Evolutionary conservation across 305 asterid species (phyloP), one percentile per base, ranked within the genome.

Genomic region (Fraxinus greggii): DNA sequence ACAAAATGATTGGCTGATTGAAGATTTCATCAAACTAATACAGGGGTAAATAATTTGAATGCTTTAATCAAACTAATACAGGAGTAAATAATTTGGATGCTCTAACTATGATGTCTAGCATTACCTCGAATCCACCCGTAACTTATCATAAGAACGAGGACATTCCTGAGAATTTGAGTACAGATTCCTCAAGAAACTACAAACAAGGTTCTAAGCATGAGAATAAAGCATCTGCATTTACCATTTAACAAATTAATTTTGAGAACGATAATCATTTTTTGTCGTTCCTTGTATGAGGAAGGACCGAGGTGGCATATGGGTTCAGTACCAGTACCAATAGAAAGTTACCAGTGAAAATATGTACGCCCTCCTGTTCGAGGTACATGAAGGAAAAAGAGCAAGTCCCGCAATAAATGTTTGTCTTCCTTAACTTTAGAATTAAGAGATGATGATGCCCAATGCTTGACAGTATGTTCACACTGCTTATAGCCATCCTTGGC

Each of bases 301-400:
- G 80, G 78, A 54, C 82, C 35, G 29, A 17, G 31, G n/a, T 61
- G 33, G 42, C 63, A 24, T 33, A 45, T 81, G 17, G 38, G 78
- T 77, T 67, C 78, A 79, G 63, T 69, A 61, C 74, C 19, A 10
- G 72, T 77, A 32, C 38, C 42, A 28, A 36, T 38, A 31, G 67
- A 74, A 28, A 56, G 31, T 85, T 92, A 94, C 99, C 99, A 96
- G 83, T 94, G 93, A 79, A 90, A 93, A 86, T 96, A 96, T 33
- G 99, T 93, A 7, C 99, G 84, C 56, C 99, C 99, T 51, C 99
- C 99, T 32, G 99, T 96, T 88, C 99, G 95, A 75, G 99, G 99
- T 45, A 96, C 82, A 75, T 96, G 99, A 84, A 94, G 98, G 89
- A 96, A 96, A 90, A 94, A 95, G 80, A 96, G 96, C 91, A 94